Evolutionary conservation across 2,329 filamentous ascomycete species (phyloP).

Genomic region (Colletotrichum horii): DNA sequence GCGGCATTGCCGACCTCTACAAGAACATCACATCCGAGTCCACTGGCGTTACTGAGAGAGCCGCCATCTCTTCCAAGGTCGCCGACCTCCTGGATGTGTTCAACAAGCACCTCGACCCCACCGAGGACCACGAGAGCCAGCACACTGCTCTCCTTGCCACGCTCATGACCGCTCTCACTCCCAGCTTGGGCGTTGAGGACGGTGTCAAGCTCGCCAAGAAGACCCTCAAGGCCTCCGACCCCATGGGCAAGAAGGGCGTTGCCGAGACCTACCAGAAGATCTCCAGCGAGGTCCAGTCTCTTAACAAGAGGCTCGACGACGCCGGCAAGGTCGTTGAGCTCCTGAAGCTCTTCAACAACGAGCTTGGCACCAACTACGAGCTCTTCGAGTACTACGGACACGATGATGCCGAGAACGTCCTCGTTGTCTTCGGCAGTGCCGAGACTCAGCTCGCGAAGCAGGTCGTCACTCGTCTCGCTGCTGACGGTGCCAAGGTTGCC

Average conservation of each 20-base stretch:
- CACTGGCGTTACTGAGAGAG: conserved; percentile 69
- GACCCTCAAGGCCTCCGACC: conserved; percentile 81
- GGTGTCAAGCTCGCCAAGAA: conserved; percentile 83
- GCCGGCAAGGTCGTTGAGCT: conserved; percentile 75
- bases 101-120: conserved; percentile 91
- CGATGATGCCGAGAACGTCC: conserved; percentile 75
- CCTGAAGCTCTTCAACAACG: conserved; percentile 80
- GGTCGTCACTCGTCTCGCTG: conserved; percentile 74
- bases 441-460: conserved; percentile 88
- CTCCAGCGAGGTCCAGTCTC: conserved; percentile 62
- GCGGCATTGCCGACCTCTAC: conserved; percentile 72
- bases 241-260: conserved; percentile 73
- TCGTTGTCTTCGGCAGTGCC: conserved; percentile 91
- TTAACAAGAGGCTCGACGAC: conserved; percentile 74
- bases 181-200: conserved; percentile 87
- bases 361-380: conserved; percentile 91
- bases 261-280: conserved; percentile 73
- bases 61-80: conserved; percentile 75
- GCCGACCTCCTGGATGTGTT: conserved; percentile 73
- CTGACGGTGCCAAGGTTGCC: conserved; percentile 79
- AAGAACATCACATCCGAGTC: conserved; percentile 67
- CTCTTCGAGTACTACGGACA: conserved; percentile 96
- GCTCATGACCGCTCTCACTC: conserved; percentile 76
- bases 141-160: conserved; percentile 92
- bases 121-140: conserved; percentile 90